These are phyloP conservation scores for Silene conica DNA, from an alignment of 148 eudicot genomes.

Conservation along the genomic window DNA sequence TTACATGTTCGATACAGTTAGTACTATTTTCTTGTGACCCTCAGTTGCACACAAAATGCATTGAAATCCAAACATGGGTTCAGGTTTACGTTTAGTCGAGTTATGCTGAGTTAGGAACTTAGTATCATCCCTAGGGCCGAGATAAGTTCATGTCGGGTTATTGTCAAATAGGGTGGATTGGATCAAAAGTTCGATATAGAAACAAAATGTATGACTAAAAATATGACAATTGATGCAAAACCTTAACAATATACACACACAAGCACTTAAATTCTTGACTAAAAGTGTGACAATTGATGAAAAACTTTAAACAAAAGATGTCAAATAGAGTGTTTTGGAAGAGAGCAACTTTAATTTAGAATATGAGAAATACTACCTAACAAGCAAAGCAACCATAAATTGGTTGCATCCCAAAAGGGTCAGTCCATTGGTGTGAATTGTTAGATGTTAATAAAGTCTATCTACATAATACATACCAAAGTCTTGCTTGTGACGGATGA, in stretches of 20 bases:
- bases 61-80: too few species aligned
- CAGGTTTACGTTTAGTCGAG: too few species aligned
- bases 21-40: too few species aligned
- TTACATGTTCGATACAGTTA: too few species aligned
- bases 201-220: not conserved
- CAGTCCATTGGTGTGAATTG: conserved; percentile 23
- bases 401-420: conserved; percentile 7
- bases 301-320: not conserved
- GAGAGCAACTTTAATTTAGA: not conserved
- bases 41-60: too few species aligned
- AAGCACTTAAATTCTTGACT: not conserved
- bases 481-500: too few species aligned
- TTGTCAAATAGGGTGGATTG: not conserved
- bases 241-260: not conserved
- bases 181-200: not conserved
- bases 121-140: not conserved
- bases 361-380: not conserved
- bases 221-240: conserved; percentile 12
- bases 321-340: not conserved
- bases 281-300: conserved; percentile 6
- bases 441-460: conserved; percentile 8
- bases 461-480: too few species aligned
- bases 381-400: not conserved
- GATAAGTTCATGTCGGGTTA: not conserved
- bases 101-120: too few species aligned